Conservation (phyloP, 305 asterid genomes). For the Plantago lanceolata region DNA sequence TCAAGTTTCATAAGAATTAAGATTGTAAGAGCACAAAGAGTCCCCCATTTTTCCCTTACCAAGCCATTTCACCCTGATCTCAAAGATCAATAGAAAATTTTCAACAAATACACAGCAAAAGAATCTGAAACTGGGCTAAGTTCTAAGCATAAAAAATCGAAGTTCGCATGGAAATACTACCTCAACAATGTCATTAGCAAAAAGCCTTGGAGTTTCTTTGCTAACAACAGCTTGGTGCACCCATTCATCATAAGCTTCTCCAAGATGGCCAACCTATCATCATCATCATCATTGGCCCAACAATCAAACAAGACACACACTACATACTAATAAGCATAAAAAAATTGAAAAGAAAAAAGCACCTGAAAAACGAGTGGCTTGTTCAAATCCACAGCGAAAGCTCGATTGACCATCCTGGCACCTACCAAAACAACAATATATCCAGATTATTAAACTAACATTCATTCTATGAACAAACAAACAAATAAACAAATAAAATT, state of each 20-base stretch:
- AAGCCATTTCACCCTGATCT: not conserved
- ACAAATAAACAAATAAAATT: too few species aligned
- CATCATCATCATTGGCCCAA: not conserved
- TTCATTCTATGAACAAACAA: not conserved
- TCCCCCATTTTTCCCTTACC: too few species aligned
- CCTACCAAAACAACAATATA: slow-evolving; percentile 25
- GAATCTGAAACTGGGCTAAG: not conserved
- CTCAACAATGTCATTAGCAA: slow-evolving; percentile 47
- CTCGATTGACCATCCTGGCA: slow-evolving; percentile 67
- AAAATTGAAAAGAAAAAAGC: not conserved
- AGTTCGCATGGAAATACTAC: slow-evolving; percentile 27
- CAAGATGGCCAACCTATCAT: slow-evolving; percentile 81
- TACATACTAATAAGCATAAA: not conserved
- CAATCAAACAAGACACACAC: not conserved
- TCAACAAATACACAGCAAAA: not conserved
- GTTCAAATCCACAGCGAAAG: slow-evolving; percentile 59
- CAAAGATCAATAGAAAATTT: not conserved
- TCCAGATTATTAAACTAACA: not conserved
- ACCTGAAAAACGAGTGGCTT: slow-evolving; percentile 77
- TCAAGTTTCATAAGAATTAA: too few species aligned
- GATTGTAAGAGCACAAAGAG: too few species aligned
- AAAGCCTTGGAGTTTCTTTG: slow-evolving; percentile 62
- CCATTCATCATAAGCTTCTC: slow-evolving; percentile 78
- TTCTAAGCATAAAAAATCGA: not conserved
- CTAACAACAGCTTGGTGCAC: slow-evolving; percentile 66